Evolutionary conservation across 2,329 filamentous ascomycete genomes (phyloP).

Genomic region (Aureobasidium namibiae): DNA sequence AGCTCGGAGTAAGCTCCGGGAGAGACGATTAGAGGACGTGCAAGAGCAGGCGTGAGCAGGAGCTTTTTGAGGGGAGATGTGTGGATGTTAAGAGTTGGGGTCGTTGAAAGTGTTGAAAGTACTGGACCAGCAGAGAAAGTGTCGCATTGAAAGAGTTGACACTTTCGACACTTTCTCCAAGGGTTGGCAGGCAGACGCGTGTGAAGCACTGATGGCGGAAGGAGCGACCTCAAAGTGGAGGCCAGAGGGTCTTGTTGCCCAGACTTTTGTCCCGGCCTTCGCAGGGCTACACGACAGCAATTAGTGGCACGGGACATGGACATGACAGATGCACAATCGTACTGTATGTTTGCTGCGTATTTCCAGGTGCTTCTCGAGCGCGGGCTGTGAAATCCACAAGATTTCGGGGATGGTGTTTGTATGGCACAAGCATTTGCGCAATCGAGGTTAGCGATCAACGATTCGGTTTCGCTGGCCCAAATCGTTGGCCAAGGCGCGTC

Average conservation of each 20-base stretch:
- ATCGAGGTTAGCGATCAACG: not conserved
- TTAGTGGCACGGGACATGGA: not conserved
- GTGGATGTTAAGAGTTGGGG: not conserved
- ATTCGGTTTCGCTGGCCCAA: not conserved
- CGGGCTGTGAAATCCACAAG: too few relatives aligned
- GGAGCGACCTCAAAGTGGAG: not conserved
- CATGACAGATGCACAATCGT: not conserved
- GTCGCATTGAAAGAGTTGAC: not conserved
- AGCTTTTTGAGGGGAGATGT: not conserved
- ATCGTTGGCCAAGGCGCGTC: not conserved
- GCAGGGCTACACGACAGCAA: not conserved
- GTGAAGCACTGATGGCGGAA: not conserved
- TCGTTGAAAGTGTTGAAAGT: not conserved
- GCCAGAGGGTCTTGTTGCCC: not conserved
- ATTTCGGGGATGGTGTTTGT: not conserved
- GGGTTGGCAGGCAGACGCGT: not conserved
- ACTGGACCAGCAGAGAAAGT: not conserved
- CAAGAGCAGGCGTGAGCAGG: not conserved
- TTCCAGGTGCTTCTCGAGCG: not conserved
- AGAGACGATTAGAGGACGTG: not conserved
- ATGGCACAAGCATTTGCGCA: not conserved
- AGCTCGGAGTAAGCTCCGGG: not conserved
- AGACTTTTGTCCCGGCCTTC: not conserved
- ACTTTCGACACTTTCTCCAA: not conserved
- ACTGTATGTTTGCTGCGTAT: not conserved